Evolutionary conservation across 1,139 yeast species (phyloP).

Genomic region (Hyphopichia pseudoburtonii): DNA sequence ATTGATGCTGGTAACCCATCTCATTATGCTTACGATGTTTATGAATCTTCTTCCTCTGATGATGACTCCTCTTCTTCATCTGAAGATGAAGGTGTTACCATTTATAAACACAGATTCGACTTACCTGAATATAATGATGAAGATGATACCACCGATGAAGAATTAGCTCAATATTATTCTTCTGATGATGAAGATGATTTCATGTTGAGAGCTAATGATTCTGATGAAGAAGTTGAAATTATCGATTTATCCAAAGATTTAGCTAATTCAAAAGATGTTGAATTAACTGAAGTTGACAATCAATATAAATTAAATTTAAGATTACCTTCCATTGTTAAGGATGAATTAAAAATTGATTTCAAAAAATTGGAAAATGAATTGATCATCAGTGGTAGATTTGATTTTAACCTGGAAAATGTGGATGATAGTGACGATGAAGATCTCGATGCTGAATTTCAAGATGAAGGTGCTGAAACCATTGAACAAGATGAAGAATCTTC

Average conservation of each 20-base stretch:
- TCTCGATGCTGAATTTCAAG: conserved; percentile 10
- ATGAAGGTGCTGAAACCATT: conserved; percentile 9
- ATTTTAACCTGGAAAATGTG: conserved; percentile 28
- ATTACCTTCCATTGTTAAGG: conserved; percentile 45
- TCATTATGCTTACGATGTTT: conserved; percentile 17
- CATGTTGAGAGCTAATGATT: conserved; percentile 28
- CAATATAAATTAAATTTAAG: conserved; percentile 44
- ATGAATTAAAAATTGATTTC: conserved; percentile 44
- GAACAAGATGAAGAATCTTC: conserved; percentile 9
- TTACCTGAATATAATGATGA: conserved; percentile 36
- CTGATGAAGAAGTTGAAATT: conserved; percentile 38
- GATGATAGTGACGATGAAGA: conserved; percentile 19
- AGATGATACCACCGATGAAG: conserved; percentile 41
- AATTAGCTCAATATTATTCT: conserved; percentile 19
- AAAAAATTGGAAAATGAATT: conserved; percentile 45
- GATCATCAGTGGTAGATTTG: conserved; percentile 42
- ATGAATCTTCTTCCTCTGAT: conserved; percentile 19
- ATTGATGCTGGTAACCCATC: conserved; percentile 22
- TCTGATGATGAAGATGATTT: conserved; percentile 18
- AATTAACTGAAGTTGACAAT: conserved; percentile 41
- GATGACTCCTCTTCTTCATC: conserved; percentile 27
- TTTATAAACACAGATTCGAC: conserved; percentile 43
- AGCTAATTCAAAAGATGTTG: conserved; percentile 47
- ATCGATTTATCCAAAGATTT: conserved; percentile 47
- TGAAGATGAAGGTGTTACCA: conserved; percentile 45